These are phyloP conservation scores for Niveomyces coronatus DNA, from an alignment of 2,329 filamentous ascomycete species.

Conservation along the genomic window DNA sequence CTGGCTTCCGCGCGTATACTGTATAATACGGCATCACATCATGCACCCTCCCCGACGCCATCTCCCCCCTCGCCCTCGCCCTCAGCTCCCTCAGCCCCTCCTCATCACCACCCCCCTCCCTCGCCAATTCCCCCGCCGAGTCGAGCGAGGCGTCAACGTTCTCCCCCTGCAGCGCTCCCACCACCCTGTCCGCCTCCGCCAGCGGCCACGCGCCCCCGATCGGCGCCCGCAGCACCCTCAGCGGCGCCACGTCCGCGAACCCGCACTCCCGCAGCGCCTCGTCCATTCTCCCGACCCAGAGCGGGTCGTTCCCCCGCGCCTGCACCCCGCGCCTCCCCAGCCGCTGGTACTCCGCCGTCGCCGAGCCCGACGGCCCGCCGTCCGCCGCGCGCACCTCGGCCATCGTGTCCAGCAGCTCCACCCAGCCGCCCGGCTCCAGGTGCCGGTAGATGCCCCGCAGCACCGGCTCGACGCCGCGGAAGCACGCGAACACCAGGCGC, in stretches of 20 bases:
- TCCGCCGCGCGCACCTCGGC: conserved; percentile 13
- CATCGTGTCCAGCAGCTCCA: conserved; percentile 21
- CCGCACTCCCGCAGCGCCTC: conserved; percentile 13
- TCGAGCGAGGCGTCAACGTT: neutral
- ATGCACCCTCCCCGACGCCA: no score
- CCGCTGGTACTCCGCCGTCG: conserved; percentile 17
- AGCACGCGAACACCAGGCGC: conserved; percentile 20
- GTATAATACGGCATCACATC: neutral
- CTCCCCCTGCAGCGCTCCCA: conserved; percentile 11
- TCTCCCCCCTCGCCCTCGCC: no score
- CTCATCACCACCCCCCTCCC: neutral
- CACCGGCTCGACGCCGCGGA: neutral
- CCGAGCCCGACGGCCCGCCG: conserved; percentile 16
- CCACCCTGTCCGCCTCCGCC: conserved; percentile 30
- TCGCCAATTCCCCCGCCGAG: no score
- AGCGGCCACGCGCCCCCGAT: conserved; percentile 33
- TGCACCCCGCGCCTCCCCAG: conserved; percentile 13
- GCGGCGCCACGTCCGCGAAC: conserved; percentile 24
- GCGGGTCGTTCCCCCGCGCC: conserved; percentile 15
- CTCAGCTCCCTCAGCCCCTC: no score
- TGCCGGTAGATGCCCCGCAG: conserved; percentile 34
- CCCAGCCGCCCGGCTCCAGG: conserved; percentile 30
- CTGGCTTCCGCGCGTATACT: neutral
- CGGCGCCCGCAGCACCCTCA: conserved; percentile 27
- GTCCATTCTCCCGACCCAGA: neutral